These are phyloP conservation scores for Lachnellula hyalina DNA, from an alignment of 2,329 filamentous ascomycete species.

Conservation along the genomic window DNA sequence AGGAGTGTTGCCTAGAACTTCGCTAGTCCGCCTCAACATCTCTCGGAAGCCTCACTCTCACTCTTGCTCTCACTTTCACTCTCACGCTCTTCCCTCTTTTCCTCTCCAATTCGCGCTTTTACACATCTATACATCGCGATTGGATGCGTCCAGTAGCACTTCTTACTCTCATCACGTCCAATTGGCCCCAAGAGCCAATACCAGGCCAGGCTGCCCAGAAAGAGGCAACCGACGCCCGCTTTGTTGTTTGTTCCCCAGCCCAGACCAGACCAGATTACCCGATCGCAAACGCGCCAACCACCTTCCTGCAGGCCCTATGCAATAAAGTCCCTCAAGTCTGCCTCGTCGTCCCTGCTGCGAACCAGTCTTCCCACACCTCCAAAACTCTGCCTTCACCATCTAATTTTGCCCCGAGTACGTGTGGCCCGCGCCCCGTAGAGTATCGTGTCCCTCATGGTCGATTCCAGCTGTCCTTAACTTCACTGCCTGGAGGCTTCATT, in stretches of 20 bases:
- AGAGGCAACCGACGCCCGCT: constrained; percentile 5
- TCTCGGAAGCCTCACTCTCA: constrained; percentile 13
- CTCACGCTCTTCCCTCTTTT: constrained; percentile 1
- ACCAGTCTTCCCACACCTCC: constrained; percentile 7
- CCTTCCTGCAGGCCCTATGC: constrained; percentile 4
- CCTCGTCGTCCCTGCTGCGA: constrained; percentile 16
- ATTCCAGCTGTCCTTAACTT: constrained; percentile 15
- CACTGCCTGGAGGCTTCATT: constrained; percentile 2
- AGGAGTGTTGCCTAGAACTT: constrained; percentile 13
- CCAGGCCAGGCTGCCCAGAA: neutral
- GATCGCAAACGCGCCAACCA: constrained; percentile 4
- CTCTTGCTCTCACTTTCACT: constrained; percentile 1
- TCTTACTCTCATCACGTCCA: constrained; percentile 1
- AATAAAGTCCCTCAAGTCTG: constrained; percentile 21
- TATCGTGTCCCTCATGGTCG: constrained; percentile 3
- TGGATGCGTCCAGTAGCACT: constrained; percentile 4
- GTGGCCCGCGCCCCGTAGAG: neutral
- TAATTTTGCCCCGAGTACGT: constrained; percentile 12
- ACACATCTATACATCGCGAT: constrained; percentile 2
- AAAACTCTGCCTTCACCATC: constrained; percentile 7
- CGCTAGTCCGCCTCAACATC: constrained; percentile 19
- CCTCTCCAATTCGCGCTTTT: neutral
- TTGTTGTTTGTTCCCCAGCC: neutral
- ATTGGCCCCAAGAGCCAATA: constrained; percentile 1
- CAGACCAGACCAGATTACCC: constrained; percentile 1